Evolutionary conservation across 1,284 basidiomycete species (phyloP).

Genomic region (Irpex sp.): DNA sequence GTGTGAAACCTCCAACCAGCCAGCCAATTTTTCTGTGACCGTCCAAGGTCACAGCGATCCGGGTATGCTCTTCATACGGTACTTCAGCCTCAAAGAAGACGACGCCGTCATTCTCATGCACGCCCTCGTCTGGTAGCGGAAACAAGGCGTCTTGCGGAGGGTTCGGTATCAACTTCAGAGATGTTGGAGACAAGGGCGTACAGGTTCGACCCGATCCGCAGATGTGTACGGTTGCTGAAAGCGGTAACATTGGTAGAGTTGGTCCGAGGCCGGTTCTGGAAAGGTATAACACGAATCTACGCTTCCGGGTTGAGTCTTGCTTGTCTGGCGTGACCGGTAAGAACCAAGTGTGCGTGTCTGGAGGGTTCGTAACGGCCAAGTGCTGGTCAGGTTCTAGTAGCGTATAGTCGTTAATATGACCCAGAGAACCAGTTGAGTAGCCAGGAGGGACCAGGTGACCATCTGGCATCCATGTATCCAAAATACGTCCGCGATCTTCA

Average conservation of each 20-base stretch:
- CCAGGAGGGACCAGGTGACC: constrained; percentile 42
- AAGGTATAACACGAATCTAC: constrained; percentile 50
- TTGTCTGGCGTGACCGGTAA: constrained; percentile 36
- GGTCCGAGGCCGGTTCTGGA: constrained; percentile 43
- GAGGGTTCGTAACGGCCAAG: constrained; percentile 43
- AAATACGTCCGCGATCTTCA: constrained; percentile 30
- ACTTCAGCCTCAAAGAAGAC: constrained; percentile 57
- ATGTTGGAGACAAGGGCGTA: constrained; percentile 36
- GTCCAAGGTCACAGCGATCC: constrained; percentile 48
- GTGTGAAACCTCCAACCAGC: constrained; percentile 54
- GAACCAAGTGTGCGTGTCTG: constrained; percentile 43
- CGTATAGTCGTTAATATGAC: constrained; percentile 30
- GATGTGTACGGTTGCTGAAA: constrained; percentile 40
- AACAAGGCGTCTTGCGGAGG: constrained; percentile 50
- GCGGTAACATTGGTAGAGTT: constrained; percentile 38
- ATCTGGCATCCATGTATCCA: constrained; percentile 67
- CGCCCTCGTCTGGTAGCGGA: constrained; percentile 61
- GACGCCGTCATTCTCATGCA: constrained; percentile 71
- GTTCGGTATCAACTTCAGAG: constrained; percentile 59
- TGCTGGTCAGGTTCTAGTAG: constrained; percentile 32
- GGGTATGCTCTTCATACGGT: constrained; percentile 30
- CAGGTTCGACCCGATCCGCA: constrained; percentile 40
- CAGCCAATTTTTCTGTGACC: constrained; percentile 34
- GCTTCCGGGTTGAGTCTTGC: constrained; percentile 8
- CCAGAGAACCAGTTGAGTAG: constrained; percentile 3